These are phyloP conservation scores for Aspergillus asperescens DNA, from an alignment of 495 filamentous ascomycete genomes.

Conservation along the genomic window DNA sequence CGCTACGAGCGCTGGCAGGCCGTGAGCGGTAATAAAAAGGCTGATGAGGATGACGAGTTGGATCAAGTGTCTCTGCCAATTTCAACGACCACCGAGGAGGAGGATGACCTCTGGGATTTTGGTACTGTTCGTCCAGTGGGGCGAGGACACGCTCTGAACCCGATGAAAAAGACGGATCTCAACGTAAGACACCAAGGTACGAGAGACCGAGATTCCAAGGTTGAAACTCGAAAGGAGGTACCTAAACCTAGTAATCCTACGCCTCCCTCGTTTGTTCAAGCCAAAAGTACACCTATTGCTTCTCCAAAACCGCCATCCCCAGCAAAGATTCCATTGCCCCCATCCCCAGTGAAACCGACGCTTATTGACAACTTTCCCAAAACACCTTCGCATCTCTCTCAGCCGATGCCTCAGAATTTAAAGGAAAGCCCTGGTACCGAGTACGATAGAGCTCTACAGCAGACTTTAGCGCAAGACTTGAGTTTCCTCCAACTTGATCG, in stretches of 20 bases:
- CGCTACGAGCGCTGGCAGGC: constrained; percentile 81
- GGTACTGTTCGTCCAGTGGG: constrained; percentile 75
- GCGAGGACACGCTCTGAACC: constrained; percentile 51
- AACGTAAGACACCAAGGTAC: constrained; percentile 56
- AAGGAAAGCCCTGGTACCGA: constrained; percentile 41
- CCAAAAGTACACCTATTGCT: constrained; percentile 13
- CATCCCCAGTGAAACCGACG: constrained; percentile 30
- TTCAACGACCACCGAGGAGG: constrained; percentile 29
- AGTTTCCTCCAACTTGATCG: constrained; percentile 38
- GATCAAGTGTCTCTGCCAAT: constrained; percentile 35
- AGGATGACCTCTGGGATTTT: constrained; percentile 94
- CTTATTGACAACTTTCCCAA: constrained; percentile 36
- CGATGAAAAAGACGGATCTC: constrained; percentile 67
- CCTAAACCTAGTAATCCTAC: constrained; percentile 9
- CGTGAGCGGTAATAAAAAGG: constrained; percentile 49
- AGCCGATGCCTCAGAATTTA: constrained; percentile 26
- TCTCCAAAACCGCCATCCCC: constrained; percentile 39
- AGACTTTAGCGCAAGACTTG: constrained; percentile 57
- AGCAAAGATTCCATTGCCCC: constrained; percentile 57
- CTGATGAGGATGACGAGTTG: constrained; percentile 59
- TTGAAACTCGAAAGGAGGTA: constrained; percentile 31
- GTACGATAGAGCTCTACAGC: constrained; percentile 55
- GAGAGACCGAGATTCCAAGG: constrained; percentile 38
- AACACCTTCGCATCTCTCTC: constrained; percentile 42
- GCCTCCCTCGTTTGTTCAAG: constrained; percentile 13